Conservation (phyloP, 2,329 filamentous ascomycete genomes). For the Monosporascus sp. region DNA sequence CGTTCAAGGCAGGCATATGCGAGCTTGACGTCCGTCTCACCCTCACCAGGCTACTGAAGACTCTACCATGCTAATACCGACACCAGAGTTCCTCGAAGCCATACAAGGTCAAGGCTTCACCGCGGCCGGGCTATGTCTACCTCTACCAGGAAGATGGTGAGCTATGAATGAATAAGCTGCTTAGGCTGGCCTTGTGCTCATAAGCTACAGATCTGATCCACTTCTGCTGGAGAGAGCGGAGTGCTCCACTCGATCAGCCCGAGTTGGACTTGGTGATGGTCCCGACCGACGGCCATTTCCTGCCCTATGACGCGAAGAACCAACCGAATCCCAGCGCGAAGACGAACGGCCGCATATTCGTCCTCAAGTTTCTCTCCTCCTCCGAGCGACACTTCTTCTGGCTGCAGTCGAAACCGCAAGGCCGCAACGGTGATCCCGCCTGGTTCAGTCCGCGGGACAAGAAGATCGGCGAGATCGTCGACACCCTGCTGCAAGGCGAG, state of each 20-base stretch:
- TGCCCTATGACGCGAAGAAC: slow-evolving; percentile 64
- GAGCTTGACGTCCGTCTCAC: slow-evolving; percentile 66
- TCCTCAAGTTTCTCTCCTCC: slow-evolving; percentile 88
- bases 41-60: slow-evolving; percentile 1
- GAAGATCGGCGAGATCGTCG: slow-evolving; percentile 83
- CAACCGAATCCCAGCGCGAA: slow-evolving; percentile 54
- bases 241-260: slow-evolving; percentile 62
- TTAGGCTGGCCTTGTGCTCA: slow-evolving; percentile 8
- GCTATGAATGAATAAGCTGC: slow-evolving; percentile 6
- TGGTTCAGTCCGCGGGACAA: slow-evolving; percentile 82
- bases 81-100: slow-evolving; percentile 38
- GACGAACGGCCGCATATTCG: slow-evolving; percentile 85
- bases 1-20: slow-evolving; percentile 93
- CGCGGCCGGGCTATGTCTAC: slow-evolving; percentile 81
- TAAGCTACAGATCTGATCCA: slow-evolving; percentile 69
- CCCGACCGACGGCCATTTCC: slow-evolving; percentile 80
- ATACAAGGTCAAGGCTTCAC: slow-evolving; percentile 66
- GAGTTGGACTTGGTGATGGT: slow-evolving; percentile 93
- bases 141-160: slow-evolving; percentile 86
- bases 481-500: slow-evolving; percentile 79
- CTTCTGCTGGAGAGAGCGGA: slow-evolving; percentile 93
- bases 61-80: slow-evolving; percentile 10
- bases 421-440: slow-evolving; percentile 59
- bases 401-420: slow-evolving; percentile 88
- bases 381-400: slow-evolving; percentile 92